phyloP scores from a whole-genome alignment of 2,329 filamentous ascomycete species.

The Mycocentrospora acerina region DNA sequence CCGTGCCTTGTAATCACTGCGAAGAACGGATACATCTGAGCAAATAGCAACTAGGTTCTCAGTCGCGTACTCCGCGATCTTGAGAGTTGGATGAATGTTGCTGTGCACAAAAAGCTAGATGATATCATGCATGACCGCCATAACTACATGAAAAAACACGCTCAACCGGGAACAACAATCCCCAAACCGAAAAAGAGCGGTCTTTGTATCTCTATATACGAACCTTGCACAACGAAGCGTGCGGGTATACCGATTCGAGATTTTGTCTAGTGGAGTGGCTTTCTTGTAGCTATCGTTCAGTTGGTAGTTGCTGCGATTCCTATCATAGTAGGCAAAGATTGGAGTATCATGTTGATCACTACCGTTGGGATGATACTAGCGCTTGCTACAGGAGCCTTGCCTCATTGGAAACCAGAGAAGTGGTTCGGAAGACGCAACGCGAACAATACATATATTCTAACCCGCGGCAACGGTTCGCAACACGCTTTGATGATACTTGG shows the following conservation, averaged over 20 bases:
- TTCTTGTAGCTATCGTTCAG: slow-evolving; percentile 10
- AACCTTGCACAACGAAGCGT: neutral
- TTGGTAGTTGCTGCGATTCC: slow-evolving; percentile 13
- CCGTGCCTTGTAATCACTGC: slow-evolving; percentile 13
- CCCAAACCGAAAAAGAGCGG: no score
- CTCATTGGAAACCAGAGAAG: slow-evolving; percentile 17
- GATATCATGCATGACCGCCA: no score
- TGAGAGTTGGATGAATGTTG: slow-evolving; percentile 14
- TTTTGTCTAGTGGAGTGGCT: slow-evolving; percentile 11
- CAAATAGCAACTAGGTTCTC: slow-evolving; percentile 15
- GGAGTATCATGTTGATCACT: slow-evolving; percentile 14
- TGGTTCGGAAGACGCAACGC: slow-evolving; percentile 12
- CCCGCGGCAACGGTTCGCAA: slow-evolving; percentile 17
- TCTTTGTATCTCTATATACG: slow-evolving; percentile 3
- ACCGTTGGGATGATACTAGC: slow-evolving; percentile 5
- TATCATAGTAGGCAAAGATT: slow-evolving; percentile 12
- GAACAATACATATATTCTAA: no score
- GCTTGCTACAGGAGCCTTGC: slow-evolving; percentile 8
- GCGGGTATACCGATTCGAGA: no score
- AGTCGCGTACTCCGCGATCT: slow-evolving; percentile 18
- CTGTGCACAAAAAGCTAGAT: slow-evolving; percentile 2
- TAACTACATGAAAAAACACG: no score
- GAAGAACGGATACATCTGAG: slow-evolving; percentile 10
- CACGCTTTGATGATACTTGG: slow-evolving; percentile 15
- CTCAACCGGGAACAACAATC: no score